Evolutionary conservation across 306 rosid genomes (phyloP).

Genomic region (Quercus cerris): DNA sequence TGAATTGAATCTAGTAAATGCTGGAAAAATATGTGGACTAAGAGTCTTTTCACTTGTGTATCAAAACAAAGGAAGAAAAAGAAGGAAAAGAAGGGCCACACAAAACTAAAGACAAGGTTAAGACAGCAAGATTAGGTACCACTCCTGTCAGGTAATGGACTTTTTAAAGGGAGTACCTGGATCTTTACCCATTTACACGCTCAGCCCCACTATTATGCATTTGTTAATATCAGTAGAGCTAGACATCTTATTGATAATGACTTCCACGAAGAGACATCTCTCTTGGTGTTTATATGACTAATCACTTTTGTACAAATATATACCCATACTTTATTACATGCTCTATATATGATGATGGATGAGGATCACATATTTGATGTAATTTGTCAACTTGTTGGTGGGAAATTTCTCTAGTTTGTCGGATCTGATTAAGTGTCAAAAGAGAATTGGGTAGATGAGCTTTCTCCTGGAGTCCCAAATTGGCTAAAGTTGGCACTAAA

Average conservation of each 20-base stretch:
- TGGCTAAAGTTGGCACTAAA: not conserved
- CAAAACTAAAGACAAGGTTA: no score
- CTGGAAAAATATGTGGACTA: no score
- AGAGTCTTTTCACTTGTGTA: no score
- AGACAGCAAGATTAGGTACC: no score
- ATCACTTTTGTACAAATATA: not conserved
- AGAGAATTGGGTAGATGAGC: conserved; percentile 17
- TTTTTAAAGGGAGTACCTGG: not conserved
- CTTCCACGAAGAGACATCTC: conserved; percentile 16
- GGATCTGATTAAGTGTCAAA: conserved; percentile 7
- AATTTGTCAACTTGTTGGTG: conserved; percentile 7
- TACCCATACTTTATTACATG: not conserved
- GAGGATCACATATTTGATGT: not conserved
- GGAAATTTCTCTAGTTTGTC: conserved; percentile 20
- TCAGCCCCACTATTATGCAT: not conserved
- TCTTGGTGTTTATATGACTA: conserved; percentile 7
- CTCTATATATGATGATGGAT: no score
- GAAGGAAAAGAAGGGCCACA: no score
- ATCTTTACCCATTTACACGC: not conserved
- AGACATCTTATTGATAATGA: conserved; percentile 19
- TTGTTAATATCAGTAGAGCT: conserved; percentile 6
- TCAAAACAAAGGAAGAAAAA: no score
- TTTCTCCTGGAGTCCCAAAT: not conserved
- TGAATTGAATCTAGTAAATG: no score
- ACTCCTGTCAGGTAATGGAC: no score